A percentile compares a stretch with the other conserved stretches of the same genome.
Conservation (phyloP, 305 asterid genomes). For the Lippia alba region DNA sequence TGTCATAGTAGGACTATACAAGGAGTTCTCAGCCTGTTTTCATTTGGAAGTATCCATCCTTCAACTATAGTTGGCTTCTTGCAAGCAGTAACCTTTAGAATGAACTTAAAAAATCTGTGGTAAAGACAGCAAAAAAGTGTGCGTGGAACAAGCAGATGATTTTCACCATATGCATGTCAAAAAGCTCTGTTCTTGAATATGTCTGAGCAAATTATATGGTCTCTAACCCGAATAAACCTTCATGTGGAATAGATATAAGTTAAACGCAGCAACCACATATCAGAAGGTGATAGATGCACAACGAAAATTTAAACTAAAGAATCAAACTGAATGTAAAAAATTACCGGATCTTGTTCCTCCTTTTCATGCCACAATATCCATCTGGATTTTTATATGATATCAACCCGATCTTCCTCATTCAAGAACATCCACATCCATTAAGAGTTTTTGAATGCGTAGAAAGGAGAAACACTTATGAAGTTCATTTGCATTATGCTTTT, state of each 20-base stretch:
- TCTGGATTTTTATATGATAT: constrained; percentile 29
- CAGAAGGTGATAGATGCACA: neutral
- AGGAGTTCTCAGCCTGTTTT: too few species aligned
- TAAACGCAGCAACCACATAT: constrained; percentile 18
- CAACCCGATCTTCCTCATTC: constrained; percentile 18
- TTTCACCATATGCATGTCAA: constrained; percentile 15
- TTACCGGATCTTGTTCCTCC: constrained; percentile 41
- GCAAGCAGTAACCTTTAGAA: too few species aligned
- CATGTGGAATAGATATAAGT: constrained; percentile 1
- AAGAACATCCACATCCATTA: constrained; percentile 18
- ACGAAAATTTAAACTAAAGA: neutral
- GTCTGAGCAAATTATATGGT: neutral
- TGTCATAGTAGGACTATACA: too few species aligned
- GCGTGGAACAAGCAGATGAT: neutral
- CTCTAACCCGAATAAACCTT: constrained; percentile 32
- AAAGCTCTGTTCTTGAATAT: neutral
- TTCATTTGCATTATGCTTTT: neutral
- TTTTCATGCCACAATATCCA: constrained; percentile 33
- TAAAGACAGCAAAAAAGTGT: too few species aligned
- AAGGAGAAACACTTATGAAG: neutral
- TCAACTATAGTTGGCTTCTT: too few species aligned
- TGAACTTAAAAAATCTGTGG: too few species aligned
- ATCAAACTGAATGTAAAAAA: neutral
- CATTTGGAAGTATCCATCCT: too few species aligned
- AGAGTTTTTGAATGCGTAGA: constrained; percentile 14